Evolutionary conservation across 257 asterid genomes (phyloP), one percentile per base, ranked within the genome.

Genomic region (Euphrasia confusa): DNA sequence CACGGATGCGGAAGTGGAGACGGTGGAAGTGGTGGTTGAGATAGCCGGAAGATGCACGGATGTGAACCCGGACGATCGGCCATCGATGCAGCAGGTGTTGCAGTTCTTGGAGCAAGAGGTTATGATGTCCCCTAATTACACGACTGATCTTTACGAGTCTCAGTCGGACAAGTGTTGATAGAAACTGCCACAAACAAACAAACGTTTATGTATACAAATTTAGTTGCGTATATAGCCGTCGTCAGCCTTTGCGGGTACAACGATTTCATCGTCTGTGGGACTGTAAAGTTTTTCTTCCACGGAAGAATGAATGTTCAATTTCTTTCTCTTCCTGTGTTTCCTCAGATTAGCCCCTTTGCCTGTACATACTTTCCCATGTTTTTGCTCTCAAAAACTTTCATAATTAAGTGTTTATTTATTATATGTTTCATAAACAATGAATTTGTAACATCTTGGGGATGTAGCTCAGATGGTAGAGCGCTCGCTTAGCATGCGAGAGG

Each of bases 401-500:
- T 21, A 21, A 21, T 21, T 21, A 21, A 21, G 24, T 21, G 24
- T 21, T 21, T 21, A 1, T 21, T 21, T 21, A 21, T 21, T 21
- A 21, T 21, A 21, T 21, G 24, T 21, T 21, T 21, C 0, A 21
- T 21, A 21, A 21, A 21, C 24, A 21, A 21, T 21, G 24, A 21
- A 21, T 21, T 21, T 1, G 24, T 21, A 30, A 30, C 33, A 30
- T 30, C 33, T 30, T 39, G 57, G 95, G 95, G 96, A 85, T 88
- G 96, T 88, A 85, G 93, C 96, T 88, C 95, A 88, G 90, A 85
- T 88, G 96, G 95, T 88, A 81, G 93, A 88, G 93, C 93, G 81
- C 90, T 88, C 95, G 95, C 96, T 88, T 88, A 88, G 96, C 95
- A 88, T 85, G 96, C 86, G 88, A 83, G 95, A 88, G 92, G 95